These are phyloP conservation scores for Tolypocladium amazonense DNA, from an alignment of 2,329 filamentous ascomycete species.

Conservation along the genomic window DNA sequence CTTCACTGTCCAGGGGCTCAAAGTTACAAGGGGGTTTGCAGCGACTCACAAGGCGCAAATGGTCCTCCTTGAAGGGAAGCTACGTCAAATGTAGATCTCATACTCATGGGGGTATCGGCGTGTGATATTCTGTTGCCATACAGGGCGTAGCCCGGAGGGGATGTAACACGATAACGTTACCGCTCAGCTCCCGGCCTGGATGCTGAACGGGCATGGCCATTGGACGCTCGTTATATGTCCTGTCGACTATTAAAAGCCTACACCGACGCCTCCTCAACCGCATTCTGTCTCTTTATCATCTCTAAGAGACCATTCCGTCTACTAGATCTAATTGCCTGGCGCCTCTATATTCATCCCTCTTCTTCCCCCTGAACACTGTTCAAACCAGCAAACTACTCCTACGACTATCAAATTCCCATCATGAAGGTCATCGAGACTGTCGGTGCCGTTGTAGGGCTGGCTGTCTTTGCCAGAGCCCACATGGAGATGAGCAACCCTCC, in stretches of 20 bases:
- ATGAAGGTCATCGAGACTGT: not conserved
- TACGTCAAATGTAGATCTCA: not conserved
- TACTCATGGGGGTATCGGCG: not conserved
- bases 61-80: not conserved
- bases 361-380: not conserved
- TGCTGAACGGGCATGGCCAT: not conserved
- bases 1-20: not conserved
- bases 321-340: no score
- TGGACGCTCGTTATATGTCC: not conserved
- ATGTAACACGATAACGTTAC: not conserved
- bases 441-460: slow-evolving; percentile 26
- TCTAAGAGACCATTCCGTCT: not conserved
- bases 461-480: slow-evolving; percentile 37
- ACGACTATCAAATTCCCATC: not conserved
- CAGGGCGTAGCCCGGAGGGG: not conserved
- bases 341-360: no score
- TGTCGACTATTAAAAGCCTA: not conserved
- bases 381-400: no score
- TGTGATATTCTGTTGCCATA: not conserved
- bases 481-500: slow-evolving; percentile 45
- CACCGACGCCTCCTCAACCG: not conserved
- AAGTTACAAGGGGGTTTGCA: not conserved
- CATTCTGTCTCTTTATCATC: not conserved
- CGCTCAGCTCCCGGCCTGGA: not conserved
- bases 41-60: not conserved